Percentiles rank a stretch among this genome's conserved stretches.
These are phyloP conservation scores for Thuidium tamariscinum DNA, from an alignment of 225 moss, liverwort and hornwort genomes.

Conservation along the genomic window DNA sequence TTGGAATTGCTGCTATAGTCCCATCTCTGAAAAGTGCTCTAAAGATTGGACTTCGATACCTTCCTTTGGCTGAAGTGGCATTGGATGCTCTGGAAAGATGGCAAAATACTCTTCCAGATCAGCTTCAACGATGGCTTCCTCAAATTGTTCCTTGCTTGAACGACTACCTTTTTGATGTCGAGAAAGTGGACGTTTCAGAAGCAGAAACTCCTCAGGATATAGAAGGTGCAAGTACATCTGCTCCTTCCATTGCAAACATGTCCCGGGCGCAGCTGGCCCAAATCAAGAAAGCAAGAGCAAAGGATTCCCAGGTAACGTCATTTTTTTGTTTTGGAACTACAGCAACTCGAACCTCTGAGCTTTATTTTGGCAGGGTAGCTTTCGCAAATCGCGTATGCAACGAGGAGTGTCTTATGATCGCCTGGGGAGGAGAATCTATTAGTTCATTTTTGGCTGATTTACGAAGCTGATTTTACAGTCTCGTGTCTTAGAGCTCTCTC, in stretches of 20 bases:
- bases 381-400: not conserved
- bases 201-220: slow-evolving; percentile 4
- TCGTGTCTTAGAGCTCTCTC: not conserved
- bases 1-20: slow-evolving; percentile 59
- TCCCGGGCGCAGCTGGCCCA: slow-evolving; percentile 52
- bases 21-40: slow-evolving; percentile 61
- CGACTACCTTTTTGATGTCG: slow-evolving; percentile 64
- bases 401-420: not conserved
- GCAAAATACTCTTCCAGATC: slow-evolving; percentile 44
- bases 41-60: slow-evolving; percentile 86
- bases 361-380: not conserved
- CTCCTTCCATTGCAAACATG: slow-evolving; percentile 11
- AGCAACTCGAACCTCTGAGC: not conserved
- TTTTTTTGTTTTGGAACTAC: not conserved
- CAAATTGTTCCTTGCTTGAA: slow-evolving; percentile 52
- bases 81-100: slow-evolving; percentile 84
- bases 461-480: not conserved
- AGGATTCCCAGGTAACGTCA: slow-evolving; percentile 55
- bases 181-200: slow-evolving; percentile 54
- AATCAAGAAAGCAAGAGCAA: slow-evolving; percentile 58
- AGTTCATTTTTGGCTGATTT: not conserved
- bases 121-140: slow-evolving; percentile 57
- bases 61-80: slow-evolving; percentile 68
- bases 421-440: not conserved
- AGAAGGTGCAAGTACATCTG: slow-evolving; percentile 12